Base-by-base conservation (phyloP, 106 monocot species). In the Allium sativum region DNA sequence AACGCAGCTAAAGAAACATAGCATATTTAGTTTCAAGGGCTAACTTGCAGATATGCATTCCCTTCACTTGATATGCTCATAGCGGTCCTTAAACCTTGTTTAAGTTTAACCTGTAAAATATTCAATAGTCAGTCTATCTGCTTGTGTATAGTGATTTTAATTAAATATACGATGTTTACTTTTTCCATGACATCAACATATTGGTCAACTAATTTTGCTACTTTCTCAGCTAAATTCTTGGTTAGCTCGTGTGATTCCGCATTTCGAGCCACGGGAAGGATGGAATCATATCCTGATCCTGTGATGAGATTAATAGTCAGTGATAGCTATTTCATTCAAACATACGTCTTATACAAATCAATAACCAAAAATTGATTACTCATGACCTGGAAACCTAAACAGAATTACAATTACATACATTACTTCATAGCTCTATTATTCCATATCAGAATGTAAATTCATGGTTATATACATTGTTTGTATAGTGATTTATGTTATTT, bases 101-200 rank as follows among this genome's bases (percentile, higher is more conserved):
- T 96, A 41, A 96, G 72, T 58, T 96, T 96, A 59, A 96, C 96
- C 96, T 96, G 53, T 51, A 8, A 52, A 45, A 40, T 50, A 9
- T 22, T 20, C 44, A 60, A 60, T 9, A 21, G 15, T 19, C 9
- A 15, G 48, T 15, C 48, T 12, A 50, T 15, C 15, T 50, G 48
- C 13, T 50, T 50, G 15, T 50, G 48, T 15, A 12, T 50, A 50
- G 48, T 12, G 15, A 50, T 50, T 50, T 12, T 12, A 50, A 7
- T 50, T 11, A 1, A 50, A 41, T 12, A 61, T 31, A 7, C 1
- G 51, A 5, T 57, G 63, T 45, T 65, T 46, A 98, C 96, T 88
- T 92, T 98, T 67, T 98, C 96, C 96, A 98, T 92, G 51, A 85
- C 77, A 65, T 98, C 91, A 62, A 92, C 54, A 88, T 98, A 98